phyloP scores from a whole-genome alignment of 192 early-diverging fungal species.

The Polychytrium aggregatum region DNA sequence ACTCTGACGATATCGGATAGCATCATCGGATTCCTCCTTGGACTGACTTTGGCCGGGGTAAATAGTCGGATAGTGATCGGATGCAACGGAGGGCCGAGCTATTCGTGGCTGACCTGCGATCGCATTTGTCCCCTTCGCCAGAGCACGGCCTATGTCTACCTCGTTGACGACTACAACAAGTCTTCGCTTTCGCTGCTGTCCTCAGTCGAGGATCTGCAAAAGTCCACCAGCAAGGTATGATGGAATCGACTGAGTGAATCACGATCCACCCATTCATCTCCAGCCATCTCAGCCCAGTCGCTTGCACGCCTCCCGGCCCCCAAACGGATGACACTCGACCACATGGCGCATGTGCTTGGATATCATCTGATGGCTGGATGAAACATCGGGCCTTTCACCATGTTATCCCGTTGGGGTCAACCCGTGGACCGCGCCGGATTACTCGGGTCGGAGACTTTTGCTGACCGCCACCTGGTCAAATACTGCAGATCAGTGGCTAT shows the following conservation, averaged over 20 bases:
- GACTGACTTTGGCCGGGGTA: slow-evolving; percentile 9
- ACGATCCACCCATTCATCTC: background rate
- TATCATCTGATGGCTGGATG: too few species aligned
- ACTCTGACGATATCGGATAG: background rate
- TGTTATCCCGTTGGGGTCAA: too few species aligned
- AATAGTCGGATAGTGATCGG: background rate
- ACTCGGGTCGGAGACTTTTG: too few species aligned
- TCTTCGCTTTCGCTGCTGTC: slow-evolving; percentile 56
- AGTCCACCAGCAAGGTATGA: slow-evolving; percentile 68
- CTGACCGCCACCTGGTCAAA: too few species aligned
- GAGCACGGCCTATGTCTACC: slow-evolving; percentile 61
- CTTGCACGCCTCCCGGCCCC: slow-evolving; percentile 3
- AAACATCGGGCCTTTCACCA: too few species aligned
- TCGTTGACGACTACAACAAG: slow-evolving; percentile 77
- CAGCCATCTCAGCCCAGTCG: background rate
- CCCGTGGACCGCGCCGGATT: too few species aligned
- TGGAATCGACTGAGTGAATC: too few species aligned
- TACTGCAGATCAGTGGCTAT: too few species aligned
- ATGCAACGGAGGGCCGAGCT: background rate
- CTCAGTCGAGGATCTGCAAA: slow-evolving; percentile 70
- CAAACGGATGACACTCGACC: background rate
- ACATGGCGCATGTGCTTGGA: background rate
- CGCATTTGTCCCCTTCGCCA: background rate
- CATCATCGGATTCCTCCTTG: slow-evolving; percentile 9
- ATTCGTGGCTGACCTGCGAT: background rate